A percentile compares a stretch with the other conserved stretches of the same genome.
These are phyloP conservation scores for Hura crepitans DNA, from an alignment of 441 rosid genomes.

Conservation along the genomic window DNA sequence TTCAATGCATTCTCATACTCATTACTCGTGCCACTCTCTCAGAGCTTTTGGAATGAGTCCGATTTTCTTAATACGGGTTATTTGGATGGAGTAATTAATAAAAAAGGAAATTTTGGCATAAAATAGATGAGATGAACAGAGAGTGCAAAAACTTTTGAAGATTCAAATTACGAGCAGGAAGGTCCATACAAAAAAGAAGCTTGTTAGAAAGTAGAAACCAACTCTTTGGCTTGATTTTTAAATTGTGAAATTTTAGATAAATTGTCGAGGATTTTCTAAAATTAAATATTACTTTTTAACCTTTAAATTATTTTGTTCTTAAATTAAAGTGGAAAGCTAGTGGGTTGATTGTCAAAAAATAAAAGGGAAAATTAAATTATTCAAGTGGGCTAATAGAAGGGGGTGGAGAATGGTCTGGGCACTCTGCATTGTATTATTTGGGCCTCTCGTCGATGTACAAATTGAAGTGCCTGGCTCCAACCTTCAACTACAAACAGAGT, in stretches of 20 bases:
- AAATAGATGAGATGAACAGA: constrained; percentile 9
- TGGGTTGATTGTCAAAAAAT: background rate
- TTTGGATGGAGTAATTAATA: constrained; percentile 23
- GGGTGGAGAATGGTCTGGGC: background rate
- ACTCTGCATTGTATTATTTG: background rate
- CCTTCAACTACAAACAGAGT: background rate
- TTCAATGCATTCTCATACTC: constrained; percentile 87
- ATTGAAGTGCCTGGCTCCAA: too few species aligned
- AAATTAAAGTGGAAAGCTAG: background rate
- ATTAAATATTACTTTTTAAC: too few species aligned
- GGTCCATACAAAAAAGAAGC: constrained; percentile 9
- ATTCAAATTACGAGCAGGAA: constrained; percentile 1
- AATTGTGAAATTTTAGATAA: background rate
- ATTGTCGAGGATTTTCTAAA: background rate
- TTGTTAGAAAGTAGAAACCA: background rate
- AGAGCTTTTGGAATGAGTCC: constrained; percentile 37
- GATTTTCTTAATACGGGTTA: constrained; percentile 15
- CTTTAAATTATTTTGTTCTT: too few species aligned
- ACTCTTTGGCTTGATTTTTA: background rate
- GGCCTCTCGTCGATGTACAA: background rate
- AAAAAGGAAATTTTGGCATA: constrained; percentile 19
- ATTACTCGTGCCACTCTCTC: constrained; percentile 75
- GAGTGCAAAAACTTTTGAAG: constrained; percentile 12
- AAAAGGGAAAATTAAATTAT: too few species aligned
- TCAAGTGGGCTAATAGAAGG: background rate